Evolutionary conservation across 148 eudicot species (phyloP).

Genomic region (Dianthus caryophyllus): DNA sequence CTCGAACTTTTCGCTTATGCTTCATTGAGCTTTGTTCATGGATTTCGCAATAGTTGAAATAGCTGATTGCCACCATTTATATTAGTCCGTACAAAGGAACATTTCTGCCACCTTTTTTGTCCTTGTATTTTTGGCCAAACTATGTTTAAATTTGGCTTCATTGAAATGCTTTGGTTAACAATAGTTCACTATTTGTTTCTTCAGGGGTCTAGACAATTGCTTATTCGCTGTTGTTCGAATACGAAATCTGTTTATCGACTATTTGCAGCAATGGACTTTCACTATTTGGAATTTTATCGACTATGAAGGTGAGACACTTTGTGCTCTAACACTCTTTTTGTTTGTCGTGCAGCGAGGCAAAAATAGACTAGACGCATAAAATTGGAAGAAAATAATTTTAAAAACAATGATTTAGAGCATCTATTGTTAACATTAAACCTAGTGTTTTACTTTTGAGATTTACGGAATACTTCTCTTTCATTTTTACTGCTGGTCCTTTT

Average conservation of each 20-base stretch:
- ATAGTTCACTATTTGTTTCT: not conserved
- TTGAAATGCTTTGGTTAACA: not conserved
- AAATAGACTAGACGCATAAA: too few species aligned
- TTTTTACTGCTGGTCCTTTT: too few species aligned
- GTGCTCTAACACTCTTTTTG: not conserved
- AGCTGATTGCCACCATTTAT: not conserved
- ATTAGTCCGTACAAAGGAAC: too few species aligned
- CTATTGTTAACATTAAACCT: too few species aligned
- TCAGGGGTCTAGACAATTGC: not conserved
- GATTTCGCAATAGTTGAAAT: not conserved
- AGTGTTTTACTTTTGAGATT: too few species aligned
- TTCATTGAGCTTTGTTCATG: not conserved
- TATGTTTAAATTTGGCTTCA: not conserved
- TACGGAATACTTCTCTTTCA: too few species aligned
- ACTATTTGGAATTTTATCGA: not conserved
- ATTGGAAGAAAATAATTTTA: too few species aligned
- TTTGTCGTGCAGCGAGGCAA: too few species aligned
- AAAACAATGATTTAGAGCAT: too few species aligned
- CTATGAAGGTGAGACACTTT: constrained; percentile 2
- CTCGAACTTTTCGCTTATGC: not conserved
- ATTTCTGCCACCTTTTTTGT: not conserved
- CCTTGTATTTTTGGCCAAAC: not conserved
- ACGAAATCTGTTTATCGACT: not conserved
- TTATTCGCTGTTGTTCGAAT: not conserved
- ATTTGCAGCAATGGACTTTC: constrained; percentile 4